These are phyloP conservation scores for Barnettozyma populi DNA, from an alignment of 805 yeast species.

Conservation along the genomic window DNA sequence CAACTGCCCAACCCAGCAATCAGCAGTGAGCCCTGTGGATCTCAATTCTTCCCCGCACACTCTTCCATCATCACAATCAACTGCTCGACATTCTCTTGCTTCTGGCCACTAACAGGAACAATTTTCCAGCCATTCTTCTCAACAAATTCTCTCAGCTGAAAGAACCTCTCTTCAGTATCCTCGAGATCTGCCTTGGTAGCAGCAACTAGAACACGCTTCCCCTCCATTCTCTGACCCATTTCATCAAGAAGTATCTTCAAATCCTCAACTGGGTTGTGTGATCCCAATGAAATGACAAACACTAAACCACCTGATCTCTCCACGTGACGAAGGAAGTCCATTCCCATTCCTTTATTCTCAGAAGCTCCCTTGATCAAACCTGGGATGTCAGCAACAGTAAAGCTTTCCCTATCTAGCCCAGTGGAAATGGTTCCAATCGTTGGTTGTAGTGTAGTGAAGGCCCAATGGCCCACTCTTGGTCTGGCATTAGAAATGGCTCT, in stretches of 20 bases:
- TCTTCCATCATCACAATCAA: slow-evolving; percentile 71
- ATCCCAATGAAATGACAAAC: slow-evolving; percentile 77
- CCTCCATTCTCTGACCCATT: slow-evolving; percentile 60
- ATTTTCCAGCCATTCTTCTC: slow-evolving; percentile 51
- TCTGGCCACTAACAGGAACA: slow-evolving; percentile 80
- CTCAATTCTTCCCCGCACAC: slow-evolving; percentile 23
- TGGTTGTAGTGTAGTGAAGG: slow-evolving; percentile 90
- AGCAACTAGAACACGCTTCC: slow-evolving; percentile 65
- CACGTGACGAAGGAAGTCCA: slow-evolving; percentile 85
- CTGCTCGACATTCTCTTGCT: slow-evolving; percentile 64
- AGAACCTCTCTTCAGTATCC: slow-evolving; percentile 44
- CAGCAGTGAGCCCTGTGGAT: not conserved
- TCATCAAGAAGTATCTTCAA: slow-evolving; percentile 60
- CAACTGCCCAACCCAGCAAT: not conserved
- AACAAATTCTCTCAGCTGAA: slow-evolving; percentile 40
- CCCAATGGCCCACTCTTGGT: slow-evolving; percentile 95
- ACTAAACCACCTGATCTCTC: slow-evolving; percentile 89
- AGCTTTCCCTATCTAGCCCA: slow-evolving; percentile 55
- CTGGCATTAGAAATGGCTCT: slow-evolving; percentile 84
- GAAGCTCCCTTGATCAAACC: slow-evolving; percentile 90
- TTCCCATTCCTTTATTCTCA: slow-evolving; percentile 84
- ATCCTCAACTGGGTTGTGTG: slow-evolving; percentile 60
- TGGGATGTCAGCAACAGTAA: slow-evolving; percentile 96
- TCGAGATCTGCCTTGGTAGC: slow-evolving; percentile 92
- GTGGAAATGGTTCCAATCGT: slow-evolving; percentile 80